These are phyloP conservation scores for Tuctoria greenei DNA, from an alignment of 176 grass and related monocot genomes.

Conservation along the genomic window DNA sequence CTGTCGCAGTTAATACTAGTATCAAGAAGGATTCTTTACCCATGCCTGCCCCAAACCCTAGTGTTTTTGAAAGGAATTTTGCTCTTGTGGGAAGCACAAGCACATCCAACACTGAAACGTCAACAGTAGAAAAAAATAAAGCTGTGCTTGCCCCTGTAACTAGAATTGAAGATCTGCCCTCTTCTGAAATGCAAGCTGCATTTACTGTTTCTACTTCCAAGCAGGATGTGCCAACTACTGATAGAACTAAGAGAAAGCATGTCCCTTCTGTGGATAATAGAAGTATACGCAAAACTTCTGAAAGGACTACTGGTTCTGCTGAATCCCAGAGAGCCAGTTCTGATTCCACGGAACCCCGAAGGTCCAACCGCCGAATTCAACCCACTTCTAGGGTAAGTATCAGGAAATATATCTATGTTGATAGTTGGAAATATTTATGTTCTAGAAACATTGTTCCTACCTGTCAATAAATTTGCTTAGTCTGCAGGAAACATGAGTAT, in stretches of 20 bases:
- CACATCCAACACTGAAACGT: slow-evolving; percentile 38
- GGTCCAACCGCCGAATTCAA: slow-evolving; percentile 91
- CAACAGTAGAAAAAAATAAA: slow-evolving; percentile 41
- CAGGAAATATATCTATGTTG: not conserved
- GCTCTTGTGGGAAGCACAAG: slow-evolving; percentile 33
- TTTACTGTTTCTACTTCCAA: slow-evolving; percentile 42
- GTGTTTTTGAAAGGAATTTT: slow-evolving; percentile 43
- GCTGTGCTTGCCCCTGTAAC: slow-evolving; percentile 11
- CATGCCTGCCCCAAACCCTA: slow-evolving; percentile 30
- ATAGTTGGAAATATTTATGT: not conserved
- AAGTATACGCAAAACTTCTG: slow-evolving; percentile 39
- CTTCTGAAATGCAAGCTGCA: slow-evolving; percentile 42
- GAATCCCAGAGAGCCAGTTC: slow-evolving; percentile 59
- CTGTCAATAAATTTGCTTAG: not conserved
- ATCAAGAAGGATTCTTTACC: slow-evolving; percentile 43
- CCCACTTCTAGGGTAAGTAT: slow-evolving; percentile 86
- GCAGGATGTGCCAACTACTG: slow-evolving; percentile 22
- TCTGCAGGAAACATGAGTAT: not conserved
- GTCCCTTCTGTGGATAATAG: slow-evolving; percentile 45
- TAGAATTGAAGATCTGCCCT: slow-evolving; percentile 40
- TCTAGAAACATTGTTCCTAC: not conserved
- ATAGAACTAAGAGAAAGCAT: slow-evolving; percentile 50
- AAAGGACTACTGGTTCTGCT: slow-evolving; percentile 44
- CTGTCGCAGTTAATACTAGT: slow-evolving; percentile 31
- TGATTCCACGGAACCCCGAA: slow-evolving; percentile 69